These are phyloP conservation scores for Vitis cinerea DNA, from an alignment of 164 flowering plant species.

Conservation along the genomic window DNA sequence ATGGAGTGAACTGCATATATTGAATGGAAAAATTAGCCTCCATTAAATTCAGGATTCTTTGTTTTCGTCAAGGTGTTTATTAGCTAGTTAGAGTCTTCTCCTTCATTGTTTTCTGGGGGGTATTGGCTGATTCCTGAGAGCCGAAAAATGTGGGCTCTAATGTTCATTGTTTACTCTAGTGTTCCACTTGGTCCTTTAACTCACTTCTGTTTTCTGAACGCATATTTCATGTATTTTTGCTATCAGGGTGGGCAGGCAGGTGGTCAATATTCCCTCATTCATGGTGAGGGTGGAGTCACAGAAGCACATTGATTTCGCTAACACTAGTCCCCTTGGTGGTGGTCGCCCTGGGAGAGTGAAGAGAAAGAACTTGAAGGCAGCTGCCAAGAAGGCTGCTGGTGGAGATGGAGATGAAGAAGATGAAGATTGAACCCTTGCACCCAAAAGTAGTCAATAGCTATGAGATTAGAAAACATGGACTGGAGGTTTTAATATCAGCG, in stretches of 20 bases:
- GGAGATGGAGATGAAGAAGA: conserved; percentile 66
- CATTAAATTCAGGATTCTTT: no score
- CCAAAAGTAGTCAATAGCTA: no score
- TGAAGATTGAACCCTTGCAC: conserved; percentile 27
- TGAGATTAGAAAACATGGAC: no score
- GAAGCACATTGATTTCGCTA: conserved; percentile 65
- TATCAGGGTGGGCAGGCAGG: conserved; percentile 58
- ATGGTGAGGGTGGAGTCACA: conserved; percentile 63
- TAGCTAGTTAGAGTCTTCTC: no score
- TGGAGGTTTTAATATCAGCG: no score
- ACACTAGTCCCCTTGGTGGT: conserved; percentile 66
- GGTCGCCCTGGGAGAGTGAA: conserved; percentile 70
- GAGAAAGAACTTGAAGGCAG: conserved; percentile 61
- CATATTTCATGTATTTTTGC: background rate
- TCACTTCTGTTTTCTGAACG: background rate
- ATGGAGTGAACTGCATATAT: no score
- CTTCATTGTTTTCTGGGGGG: no score
- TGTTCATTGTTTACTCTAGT: background rate
- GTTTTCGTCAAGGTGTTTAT: no score
- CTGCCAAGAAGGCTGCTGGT: conserved; percentile 65
- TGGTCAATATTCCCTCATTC: conserved; percentile 63
- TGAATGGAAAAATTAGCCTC: no score
- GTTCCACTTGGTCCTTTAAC: background rate
- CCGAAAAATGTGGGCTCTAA: no score
- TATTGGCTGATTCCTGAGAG: no score